These are phyloP conservation scores for Jacaranda mimosifolia DNA, from an alignment of 257 asterid species.

Conservation along the genomic window DNA sequence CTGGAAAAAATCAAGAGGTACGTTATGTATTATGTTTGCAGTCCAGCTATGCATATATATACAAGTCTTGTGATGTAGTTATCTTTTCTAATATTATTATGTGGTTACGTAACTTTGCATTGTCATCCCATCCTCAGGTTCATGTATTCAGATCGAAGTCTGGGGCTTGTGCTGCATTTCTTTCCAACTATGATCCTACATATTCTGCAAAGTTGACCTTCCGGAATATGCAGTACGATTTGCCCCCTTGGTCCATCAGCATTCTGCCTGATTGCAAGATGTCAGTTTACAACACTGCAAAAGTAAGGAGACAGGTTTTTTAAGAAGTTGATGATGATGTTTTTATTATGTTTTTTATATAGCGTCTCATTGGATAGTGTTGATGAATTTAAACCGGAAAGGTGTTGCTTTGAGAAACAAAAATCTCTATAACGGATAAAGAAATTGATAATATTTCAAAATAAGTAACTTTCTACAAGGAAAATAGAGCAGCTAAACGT, in stretches of 20 bases:
- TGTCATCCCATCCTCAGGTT: conserved; percentile 53
- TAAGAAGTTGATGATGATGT: neutral
- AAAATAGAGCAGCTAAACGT: neutral
- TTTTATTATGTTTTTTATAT: too few species aligned
- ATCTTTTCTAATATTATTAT: neutral
- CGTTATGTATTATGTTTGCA: neutral
- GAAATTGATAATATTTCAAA: neutral
- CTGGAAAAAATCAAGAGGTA: conserved; percentile 90
- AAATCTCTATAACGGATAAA: neutral
- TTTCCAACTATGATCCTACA: conserved; percentile 75
- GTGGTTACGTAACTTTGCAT: neutral
- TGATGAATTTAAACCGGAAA: too few species aligned
- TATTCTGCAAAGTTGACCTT: conserved; percentile 65
- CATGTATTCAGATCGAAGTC: conserved; percentile 74
- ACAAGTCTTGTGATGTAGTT: neutral
- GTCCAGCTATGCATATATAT: neutral
- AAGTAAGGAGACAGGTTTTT: conserved; percentile 48
- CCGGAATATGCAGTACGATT: conserved; percentile 61
- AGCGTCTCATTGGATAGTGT: too few species aligned
- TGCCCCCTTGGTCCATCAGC: conserved; percentile 98
- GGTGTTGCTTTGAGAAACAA: neutral
- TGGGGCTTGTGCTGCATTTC: conserved; percentile 89
- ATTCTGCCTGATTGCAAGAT: conserved; percentile 95
- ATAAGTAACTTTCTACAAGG: neutral
- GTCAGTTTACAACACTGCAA: conserved; percentile 87